Percentiles rank a stretch among this genome's conserved stretches.
phyloP scores from a whole-genome alignment of 805 yeast genomes.

The Ogataea henricii region DNA sequence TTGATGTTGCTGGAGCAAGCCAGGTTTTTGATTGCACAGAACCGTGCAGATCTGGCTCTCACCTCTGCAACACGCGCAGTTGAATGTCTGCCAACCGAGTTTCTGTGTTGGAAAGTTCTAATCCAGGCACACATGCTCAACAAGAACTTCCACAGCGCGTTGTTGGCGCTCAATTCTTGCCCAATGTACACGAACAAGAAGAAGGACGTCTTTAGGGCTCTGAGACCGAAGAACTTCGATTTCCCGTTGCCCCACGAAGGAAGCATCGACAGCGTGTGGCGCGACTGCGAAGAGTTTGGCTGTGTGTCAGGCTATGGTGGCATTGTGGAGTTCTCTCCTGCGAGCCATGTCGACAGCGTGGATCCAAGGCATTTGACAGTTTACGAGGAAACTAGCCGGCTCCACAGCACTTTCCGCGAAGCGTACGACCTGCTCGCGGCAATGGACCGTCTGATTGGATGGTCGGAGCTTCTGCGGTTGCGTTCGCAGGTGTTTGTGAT shows the following conservation, averaged over 20 bases:
- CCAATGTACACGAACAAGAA: conserved; percentile 61
- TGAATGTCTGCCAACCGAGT: conserved; percentile 73
- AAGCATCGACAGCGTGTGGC: conserved; percentile 51
- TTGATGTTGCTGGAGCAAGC: conserved; percentile 63
- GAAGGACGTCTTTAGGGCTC: conserved; percentile 47
- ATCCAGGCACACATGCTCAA: conserved; percentile 59
- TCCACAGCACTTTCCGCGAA: conserved; percentile 53
- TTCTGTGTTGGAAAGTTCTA: conserved; percentile 68
- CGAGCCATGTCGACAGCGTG: conserved; percentile 40
- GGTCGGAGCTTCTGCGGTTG: conserved; percentile 72
- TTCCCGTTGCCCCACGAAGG: conserved; percentile 60
- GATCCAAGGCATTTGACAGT: conserved; percentile 52
- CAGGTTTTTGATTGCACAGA: conserved; percentile 57
- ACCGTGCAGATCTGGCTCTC: conserved; percentile 56
- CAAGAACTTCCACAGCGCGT: conserved; percentile 59
- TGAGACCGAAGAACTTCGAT: conserved; percentile 44
- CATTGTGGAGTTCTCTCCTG: conserved; percentile 35
- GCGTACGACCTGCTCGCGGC: conserved; percentile 74
- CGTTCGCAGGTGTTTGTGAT: conserved; percentile 78
- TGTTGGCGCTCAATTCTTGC: conserved; percentile 69
- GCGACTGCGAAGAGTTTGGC: conserved; percentile 34
- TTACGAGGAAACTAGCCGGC: conserved; percentile 45
- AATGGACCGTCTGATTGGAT: conserved; percentile 69
- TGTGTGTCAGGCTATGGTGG: conserved; percentile 37
- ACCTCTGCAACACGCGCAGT: conserved; percentile 61